Percentiles rank a stretch among this genome's conserved stretches.
Conservation (phyloP, 495 filamentous ascomycete genomes). For the Neohortaea acidophila region DNA sequence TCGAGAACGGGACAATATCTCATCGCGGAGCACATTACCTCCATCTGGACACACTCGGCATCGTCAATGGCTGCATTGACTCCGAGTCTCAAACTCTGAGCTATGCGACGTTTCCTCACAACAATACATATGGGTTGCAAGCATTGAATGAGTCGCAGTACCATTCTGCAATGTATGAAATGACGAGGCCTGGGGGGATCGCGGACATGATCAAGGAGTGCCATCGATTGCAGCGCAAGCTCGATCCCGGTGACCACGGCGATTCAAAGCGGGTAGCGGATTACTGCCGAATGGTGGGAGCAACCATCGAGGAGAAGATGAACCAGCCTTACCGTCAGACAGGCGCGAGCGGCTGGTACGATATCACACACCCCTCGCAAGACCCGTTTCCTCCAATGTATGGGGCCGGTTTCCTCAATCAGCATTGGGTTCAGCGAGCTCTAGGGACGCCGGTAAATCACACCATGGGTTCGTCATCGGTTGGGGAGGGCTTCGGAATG, state of each 20-base stretch:
- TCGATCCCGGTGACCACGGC: conserved; percentile 19
- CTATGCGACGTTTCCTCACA: conserved; percentile 17
- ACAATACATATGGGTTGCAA: conserved; percentile 26
- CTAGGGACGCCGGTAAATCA: conserved; percentile 21
- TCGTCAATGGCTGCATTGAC: conserved; percentile 32
- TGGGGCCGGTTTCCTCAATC: conserved; percentile 20
- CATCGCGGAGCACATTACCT: conserved; percentile 25
- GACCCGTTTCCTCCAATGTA: conserved; percentile 15
- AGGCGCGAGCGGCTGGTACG: conserved; percentile 12
- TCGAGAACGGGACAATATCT: conserved; percentile 21
- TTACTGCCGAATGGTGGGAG: conserved; percentile 30
- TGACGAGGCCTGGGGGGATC: conserved; percentile 15
- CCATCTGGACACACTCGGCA: conserved; percentile 26
- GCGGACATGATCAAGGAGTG: conserved; percentile 16
- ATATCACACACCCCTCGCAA: conserved; percentile 13
- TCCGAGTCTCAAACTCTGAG: conserved; percentile 12
- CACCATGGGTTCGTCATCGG: neutral
- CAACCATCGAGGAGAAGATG: conserved; percentile 19
- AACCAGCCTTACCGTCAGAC: neutral
- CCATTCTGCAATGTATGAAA: conserved; percentile 17
- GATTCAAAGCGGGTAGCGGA: conserved; percentile 15
- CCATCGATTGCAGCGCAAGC: conserved; percentile 4
- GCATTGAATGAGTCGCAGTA: conserved; percentile 16
- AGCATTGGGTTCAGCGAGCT: conserved; percentile 18
- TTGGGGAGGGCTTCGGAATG: neutral